Percentiles rank a stretch among this genome's conserved stretches.
Evolutionary conservation across 2,329 filamentous ascomycete genomes (phyloP).

Genomic region (Aspergillus neoniger): DNA sequence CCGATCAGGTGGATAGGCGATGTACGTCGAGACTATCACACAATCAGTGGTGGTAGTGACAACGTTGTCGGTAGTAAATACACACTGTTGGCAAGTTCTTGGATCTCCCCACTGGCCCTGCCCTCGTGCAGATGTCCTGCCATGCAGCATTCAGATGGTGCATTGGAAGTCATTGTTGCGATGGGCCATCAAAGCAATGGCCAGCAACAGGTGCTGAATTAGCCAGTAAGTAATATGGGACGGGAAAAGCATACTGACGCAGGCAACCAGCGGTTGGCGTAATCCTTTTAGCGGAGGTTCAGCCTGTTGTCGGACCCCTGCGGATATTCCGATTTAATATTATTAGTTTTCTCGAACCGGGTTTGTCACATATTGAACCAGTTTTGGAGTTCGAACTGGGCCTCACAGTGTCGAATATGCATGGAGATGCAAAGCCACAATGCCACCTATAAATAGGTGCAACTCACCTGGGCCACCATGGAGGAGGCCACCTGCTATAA

Average conservation of each 20-base stretch:
- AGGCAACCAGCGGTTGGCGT: background rate
- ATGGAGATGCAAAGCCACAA: no score
- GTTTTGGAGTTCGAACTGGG: no score
- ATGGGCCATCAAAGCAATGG: background rate
- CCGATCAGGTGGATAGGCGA: slow-evolving; percentile 51
- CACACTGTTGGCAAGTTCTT: slow-evolving; percentile 42
- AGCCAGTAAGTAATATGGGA: no score
- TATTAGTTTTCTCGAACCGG: no score
- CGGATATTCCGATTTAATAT: no score
- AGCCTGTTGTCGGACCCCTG: background rate
- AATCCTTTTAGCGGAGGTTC: background rate
- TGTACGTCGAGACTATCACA: slow-evolving; percentile 2
- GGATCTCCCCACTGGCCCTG: slow-evolving; percentile 42
- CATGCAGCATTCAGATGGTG: slow-evolving; percentile 41
- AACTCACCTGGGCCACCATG: no score
- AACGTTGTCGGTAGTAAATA: background rate
- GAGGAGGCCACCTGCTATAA: no score
- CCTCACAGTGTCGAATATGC: no score
- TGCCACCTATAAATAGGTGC: no score
- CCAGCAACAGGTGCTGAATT: no score
- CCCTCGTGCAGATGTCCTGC: slow-evolving; percentile 47
- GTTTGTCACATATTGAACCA: no score
- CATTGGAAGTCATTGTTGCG: slow-evolving; percentile 46
- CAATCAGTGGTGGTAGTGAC: background rate
- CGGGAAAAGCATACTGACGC: background rate